phyloP scores from a whole-genome alignment of 2,329 filamentous ascomycete species.

The Helicocarpus griseus region DNA sequence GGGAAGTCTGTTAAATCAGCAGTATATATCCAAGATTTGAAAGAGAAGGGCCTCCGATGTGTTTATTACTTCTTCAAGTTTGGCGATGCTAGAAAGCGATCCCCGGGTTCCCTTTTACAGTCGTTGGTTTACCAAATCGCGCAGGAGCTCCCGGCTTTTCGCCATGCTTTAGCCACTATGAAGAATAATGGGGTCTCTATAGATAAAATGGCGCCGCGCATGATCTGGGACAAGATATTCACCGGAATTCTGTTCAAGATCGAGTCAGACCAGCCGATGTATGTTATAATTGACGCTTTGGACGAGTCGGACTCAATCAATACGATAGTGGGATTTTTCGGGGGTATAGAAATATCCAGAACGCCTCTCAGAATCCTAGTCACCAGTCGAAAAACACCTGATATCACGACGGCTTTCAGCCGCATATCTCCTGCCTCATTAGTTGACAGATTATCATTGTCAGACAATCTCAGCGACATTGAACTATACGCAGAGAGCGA shows the following conservation, averaged over 20 bases:
- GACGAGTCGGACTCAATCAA: constrained; percentile 27
- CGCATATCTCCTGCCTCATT: constrained; percentile 1
- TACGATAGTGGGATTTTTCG: constrained; percentile 20
- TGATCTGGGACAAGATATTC: constrained; percentile 27
- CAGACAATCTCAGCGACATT: constrained; percentile 8
- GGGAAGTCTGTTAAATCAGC: constrained; percentile 27
- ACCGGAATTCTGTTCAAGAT: constrained; percentile 21
- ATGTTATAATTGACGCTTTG: constrained; percentile 33
- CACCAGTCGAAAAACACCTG: constrained; percentile 18
- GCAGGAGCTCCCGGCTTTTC: constrained; percentile 8
- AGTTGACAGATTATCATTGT: not conserved
- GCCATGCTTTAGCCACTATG: constrained; percentile 16
- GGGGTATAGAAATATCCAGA: constrained; percentile 10
- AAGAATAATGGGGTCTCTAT: constrained; percentile 16
- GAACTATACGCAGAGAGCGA: constrained; percentile 7
- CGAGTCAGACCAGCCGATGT: constrained; percentile 17
- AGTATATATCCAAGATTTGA: constrained; percentile 18
- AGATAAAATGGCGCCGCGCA: constrained; percentile 16
- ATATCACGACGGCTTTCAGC: constrained; percentile 2
- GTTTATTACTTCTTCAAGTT: constrained; percentile 24
- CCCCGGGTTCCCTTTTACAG: constrained; percentile 13
- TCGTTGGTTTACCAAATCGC: constrained; percentile 23
- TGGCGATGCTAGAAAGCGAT: constrained; percentile 18
- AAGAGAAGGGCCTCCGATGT: constrained; percentile 8
- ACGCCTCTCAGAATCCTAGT: constrained; percentile 22